Percentiles rank a stretch among this genome's conserved stretches.
Evolutionary conservation across 2,329 filamentous ascomycete species (phyloP).

Genomic region (Elsinoe fawcettii): DNA sequence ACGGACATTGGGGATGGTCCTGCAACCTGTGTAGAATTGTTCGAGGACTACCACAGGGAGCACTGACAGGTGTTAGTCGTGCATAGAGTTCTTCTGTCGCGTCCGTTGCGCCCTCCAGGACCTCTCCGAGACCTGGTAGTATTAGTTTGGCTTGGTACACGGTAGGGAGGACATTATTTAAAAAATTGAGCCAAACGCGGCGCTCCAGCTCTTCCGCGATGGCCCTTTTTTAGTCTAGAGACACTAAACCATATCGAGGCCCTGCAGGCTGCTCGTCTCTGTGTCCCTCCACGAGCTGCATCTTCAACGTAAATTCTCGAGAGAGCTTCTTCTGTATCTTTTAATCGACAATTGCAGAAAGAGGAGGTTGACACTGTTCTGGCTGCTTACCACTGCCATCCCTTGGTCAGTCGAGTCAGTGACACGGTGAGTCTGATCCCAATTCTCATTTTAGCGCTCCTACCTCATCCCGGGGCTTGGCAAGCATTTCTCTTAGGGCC

Average conservation of each 20-base stretch:
- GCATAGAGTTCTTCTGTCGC: not conserved
- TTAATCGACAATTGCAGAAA: not conserved
- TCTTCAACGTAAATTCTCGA: slow-evolving; percentile 10
- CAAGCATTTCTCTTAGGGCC: slow-evolving; percentile 5
- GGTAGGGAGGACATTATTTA: slow-evolving; percentile 4
- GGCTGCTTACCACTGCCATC: not conserved
- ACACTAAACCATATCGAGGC: slow-evolving; percentile 1
- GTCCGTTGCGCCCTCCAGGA: not conserved
- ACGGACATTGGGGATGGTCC: not conserved
- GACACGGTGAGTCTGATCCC: not conserved
- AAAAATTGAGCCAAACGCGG: slow-evolving; percentile 6
- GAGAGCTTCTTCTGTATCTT: not conserved
- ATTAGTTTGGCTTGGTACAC: not conserved
- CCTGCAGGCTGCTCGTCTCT: not conserved
- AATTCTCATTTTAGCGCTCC: slow-evolving; percentile 1
- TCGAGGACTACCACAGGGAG: not conserved
- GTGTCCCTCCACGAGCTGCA: not conserved
- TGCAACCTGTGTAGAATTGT: not conserved
- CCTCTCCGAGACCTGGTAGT: not conserved
- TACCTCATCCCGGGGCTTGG: slow-evolving; percentile 7
- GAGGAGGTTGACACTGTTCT: not conserved
- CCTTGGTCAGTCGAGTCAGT: not conserved
- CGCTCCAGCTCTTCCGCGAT: slow-evolving; percentile 1
- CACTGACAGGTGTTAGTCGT: not conserved
- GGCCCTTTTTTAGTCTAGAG: not conserved